Base-by-base conservation (phyloP, 305 asterid genomes). In the Stenogyne calaminthoides region DNA sequence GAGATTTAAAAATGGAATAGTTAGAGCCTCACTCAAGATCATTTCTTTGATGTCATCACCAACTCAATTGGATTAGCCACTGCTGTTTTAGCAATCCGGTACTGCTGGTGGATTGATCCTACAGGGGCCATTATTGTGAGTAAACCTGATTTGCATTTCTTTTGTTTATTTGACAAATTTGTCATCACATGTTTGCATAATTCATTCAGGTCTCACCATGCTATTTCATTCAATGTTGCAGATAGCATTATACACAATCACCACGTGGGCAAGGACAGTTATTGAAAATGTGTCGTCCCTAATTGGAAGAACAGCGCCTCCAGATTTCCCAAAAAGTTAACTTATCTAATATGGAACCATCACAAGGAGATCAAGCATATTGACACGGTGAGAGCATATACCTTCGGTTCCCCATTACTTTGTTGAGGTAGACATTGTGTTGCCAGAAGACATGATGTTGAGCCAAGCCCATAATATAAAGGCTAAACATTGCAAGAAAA, bases 21-120 rank as follows among this genome's bases (percentile, higher is more conserved):
- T 94, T 11, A 62, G 85, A 83, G 93, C 98, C 16, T 94, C 60
- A 97, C 98, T 0, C 98, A 94, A 81, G 98, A 91, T 70, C 98
- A 94, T 76, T 78, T 94, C 11, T 94, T 91, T 39, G 98, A 94
- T 66, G 98, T 94, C 69, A 74, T 94, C 82, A 94, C 98, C 76
- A 94, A 94, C 82, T 94, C 97, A 9, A 72, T 91, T 27, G 98
- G 98, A 63, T 75, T 94, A 56, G 87, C 72, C 44, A 82, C 98
- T 1, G 95, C 96, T 9, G 90, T 90, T 25, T 80, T 94, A 69
- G 98, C 98, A 9, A 75, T 91, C 62, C 88, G 90, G 9, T 94
- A 55, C 84, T 76, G 70, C 76, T 91, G 98, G 98, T 94, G 97
- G 97, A 91, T 94, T 59, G 99, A 94, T 84, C 97, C 99, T 16